Evolutionary conservation across 2,329 filamentous ascomycete species (phyloP).

Genomic region (Cryphonectria nitschkei): DNA sequence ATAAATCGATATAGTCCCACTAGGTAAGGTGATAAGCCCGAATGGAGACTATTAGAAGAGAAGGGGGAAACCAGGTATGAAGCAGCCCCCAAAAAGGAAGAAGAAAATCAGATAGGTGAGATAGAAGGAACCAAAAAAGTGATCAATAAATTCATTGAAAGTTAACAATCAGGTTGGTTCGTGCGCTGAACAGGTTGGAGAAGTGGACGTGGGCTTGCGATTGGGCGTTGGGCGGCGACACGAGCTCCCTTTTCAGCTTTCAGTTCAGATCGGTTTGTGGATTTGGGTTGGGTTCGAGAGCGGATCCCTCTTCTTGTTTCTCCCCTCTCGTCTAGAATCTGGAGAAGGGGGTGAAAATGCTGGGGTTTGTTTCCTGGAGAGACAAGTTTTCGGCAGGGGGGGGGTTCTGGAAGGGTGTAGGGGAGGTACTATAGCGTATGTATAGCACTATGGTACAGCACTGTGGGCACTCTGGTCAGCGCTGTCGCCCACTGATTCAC

Average conservation of each 20-base stretch:
- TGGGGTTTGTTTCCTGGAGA: constrained; percentile 28
- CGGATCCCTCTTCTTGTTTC: constrained; percentile 1
- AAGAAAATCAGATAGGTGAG: background rate
- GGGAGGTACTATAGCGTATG: background rate
- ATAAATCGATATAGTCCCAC: background rate
- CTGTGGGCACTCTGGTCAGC: background rate
- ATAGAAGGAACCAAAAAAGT: background rate
- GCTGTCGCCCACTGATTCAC: constrained; percentile 2
- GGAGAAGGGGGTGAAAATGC: constrained; percentile 28
- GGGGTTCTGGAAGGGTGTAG: constrained; percentile 10
- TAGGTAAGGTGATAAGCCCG: background rate
- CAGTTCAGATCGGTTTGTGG: constrained; percentile 11
- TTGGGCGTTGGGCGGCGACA: background rate
- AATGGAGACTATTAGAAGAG: background rate
- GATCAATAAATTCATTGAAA: background rate
- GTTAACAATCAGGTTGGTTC: background rate
- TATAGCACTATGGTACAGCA: constrained; percentile 2
- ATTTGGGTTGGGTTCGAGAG: constrained; percentile 6
- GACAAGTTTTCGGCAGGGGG: background rate
- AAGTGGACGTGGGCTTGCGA: background rate
- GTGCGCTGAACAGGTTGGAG: background rate
- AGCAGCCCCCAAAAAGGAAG: background rate
- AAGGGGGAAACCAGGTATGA: background rate
- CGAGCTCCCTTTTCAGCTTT: constrained; percentile 17
- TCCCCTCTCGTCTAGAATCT: constrained; percentile 16